Conservation (phyloP, 306 rosid genomes). For the Trifolium subterraneum region DNA sequence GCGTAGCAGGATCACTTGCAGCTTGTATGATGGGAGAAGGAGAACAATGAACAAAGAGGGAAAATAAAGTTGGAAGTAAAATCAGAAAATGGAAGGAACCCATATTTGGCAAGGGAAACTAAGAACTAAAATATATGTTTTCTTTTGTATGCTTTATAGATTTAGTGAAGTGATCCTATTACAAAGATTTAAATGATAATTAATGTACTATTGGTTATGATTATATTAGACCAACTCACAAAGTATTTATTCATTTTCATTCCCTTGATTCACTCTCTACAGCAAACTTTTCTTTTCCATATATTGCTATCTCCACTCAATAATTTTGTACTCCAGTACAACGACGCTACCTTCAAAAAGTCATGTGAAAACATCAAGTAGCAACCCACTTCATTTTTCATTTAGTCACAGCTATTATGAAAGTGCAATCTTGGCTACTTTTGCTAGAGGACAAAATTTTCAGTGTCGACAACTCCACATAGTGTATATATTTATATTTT, state of each 20-base stretch:
- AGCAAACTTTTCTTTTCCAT: background rate
- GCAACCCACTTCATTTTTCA: background rate
- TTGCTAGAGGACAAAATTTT: background rate
- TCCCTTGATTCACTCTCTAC: background rate
- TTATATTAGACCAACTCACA: conserved; percentile 16
- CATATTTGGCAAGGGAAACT: conserved; percentile 23
- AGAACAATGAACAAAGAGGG: conserved; percentile 13
- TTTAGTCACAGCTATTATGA: background rate
- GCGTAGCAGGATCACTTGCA: background rate
- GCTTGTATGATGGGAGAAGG: conserved; percentile 31
- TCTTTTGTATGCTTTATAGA: conserved; percentile 15
- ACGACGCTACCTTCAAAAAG: background rate
- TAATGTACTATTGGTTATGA: background rate
- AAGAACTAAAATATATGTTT: conserved; percentile 16
- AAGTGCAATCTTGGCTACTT: background rate
- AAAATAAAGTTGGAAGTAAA: conserved; percentile 19
- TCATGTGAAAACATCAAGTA: background rate
- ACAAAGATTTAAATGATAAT: background rate
- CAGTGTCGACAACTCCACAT: background rate
- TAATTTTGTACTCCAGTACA: conserved; percentile 27
- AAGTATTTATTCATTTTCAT: background rate
- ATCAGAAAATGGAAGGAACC: conserved; percentile 34
- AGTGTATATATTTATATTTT: no score
- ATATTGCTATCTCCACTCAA: conserved; percentile 1
- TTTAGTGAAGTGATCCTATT: no score